Conservation (phyloP, 2,329 filamentous ascomycete genomes). For the Sporothrix phasma region DNA sequence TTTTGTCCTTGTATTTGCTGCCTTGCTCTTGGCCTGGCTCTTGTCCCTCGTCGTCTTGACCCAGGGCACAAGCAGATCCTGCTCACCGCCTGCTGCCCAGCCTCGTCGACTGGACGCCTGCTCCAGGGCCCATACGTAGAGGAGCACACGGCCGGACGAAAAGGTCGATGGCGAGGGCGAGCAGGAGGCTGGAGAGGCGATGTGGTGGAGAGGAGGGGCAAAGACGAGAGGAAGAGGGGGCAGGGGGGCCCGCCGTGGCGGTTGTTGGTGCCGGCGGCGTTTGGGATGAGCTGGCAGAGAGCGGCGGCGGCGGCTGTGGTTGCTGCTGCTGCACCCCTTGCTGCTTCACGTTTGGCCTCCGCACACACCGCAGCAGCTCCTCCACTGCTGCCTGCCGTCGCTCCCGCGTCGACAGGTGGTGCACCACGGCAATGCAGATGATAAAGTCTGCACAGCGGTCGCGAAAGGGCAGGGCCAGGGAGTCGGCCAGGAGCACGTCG, state of each 20-base stretch:
- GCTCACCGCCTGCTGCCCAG: slow-evolving; percentile 73
- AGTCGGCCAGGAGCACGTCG: slow-evolving; percentile 69
- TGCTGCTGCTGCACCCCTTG: not conserved
- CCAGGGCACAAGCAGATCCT: slow-evolving; percentile 96
- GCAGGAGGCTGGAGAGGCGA: not conserved
- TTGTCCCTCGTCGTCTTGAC: slow-evolving; percentile 35
- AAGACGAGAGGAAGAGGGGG: not conserved
- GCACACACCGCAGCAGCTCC: slow-evolving; percentile 59
- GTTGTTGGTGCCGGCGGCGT: not conserved
- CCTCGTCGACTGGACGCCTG: slow-evolving; percentile 77
- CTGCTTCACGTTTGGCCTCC: slow-evolving; percentile 15
- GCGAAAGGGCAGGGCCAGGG: slow-evolving; percentile 72
- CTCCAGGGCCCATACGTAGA: slow-evolving; percentile 95
- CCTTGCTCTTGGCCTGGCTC: no score
- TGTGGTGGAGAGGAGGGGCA: not conserved
- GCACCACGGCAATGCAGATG: slow-evolving; percentile 87
- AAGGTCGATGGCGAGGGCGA: slow-evolving; percentile 14
- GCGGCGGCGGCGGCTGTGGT: not conserved
- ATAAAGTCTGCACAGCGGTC: slow-evolving; percentile 58
- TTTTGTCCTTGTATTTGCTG: no score
- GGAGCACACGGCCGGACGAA: slow-evolving; percentile 54
- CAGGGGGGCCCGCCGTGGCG: not conserved
- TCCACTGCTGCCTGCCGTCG: slow-evolving; percentile 64
- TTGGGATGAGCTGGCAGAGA: not conserved
- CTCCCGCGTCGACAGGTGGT: slow-evolving; percentile 74